Conservation (phyloP, 257 asterid genomes). For the Vinca minor region DNA sequence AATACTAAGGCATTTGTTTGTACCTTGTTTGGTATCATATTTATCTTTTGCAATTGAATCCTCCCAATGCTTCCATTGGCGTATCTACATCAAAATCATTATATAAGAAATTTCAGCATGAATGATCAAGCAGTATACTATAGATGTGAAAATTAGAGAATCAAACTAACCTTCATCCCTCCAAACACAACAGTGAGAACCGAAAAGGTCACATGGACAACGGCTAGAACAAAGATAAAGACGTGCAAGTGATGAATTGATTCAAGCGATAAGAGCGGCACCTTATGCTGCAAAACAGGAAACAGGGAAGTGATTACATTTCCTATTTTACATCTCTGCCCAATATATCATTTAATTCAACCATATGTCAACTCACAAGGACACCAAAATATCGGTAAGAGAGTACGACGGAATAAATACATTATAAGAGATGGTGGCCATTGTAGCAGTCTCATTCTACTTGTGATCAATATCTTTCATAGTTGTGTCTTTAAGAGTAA, state of each 20-base stretch:
- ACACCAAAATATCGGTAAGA: not conserved
- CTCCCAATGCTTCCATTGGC: conserved; percentile 96
- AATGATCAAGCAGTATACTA: not conserved
- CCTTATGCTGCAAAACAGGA: conserved; percentile 32
- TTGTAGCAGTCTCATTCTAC: not conserved
- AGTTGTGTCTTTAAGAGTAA: not conserved
- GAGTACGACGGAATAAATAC: not conserved
- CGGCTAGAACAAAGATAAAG: conserved; percentile 67
- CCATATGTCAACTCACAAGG: not conserved
- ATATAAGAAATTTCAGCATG: conserved; percentile 3
- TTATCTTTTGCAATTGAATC: conserved; percentile 60
- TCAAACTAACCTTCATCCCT: conserved; percentile 41
- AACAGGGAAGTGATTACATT: not conserved
- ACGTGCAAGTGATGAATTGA: conserved; percentile 74
- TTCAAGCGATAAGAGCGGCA: conserved; percentile 48
- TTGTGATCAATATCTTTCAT: not conserved
- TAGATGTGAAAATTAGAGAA: conserved; percentile 6
- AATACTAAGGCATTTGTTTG: not conserved
- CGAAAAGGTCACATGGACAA: conserved; percentile 54
- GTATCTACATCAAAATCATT: conserved; percentile 45
- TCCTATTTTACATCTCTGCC: not conserved
- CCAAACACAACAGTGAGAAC: conserved; percentile 60
- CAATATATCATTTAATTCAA: not conserved
- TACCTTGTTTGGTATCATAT: conserved; percentile 47
- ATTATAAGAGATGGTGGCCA: not conserved